Base-by-base conservation (phyloP, 257 asterid genomes). In the Eucommia ulmoides region DNA sequence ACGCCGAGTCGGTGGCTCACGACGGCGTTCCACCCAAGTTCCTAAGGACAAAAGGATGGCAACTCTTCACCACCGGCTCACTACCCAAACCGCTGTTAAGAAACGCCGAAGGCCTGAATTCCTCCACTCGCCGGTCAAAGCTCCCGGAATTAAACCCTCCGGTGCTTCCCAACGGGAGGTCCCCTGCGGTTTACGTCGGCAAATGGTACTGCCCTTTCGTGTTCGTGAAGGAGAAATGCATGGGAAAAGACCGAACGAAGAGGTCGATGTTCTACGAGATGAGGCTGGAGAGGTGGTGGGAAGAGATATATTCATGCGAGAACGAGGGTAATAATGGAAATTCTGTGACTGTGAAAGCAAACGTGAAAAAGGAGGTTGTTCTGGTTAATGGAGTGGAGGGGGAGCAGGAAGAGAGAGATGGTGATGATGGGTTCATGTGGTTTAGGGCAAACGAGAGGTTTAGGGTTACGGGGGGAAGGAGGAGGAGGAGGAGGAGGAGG, bases 281-380 rank as follows among this genome's bases (percentile, higher is more conserved):
- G 67, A 75, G 82, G 19, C 73, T 82, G 2, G 75, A 86, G 75
- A 73, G 60, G 22, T 80, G 96, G 94, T 86, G 96, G 96, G 94
- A 86, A 54, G 60, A 62, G 55, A 72, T 86, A 50, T 76, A 73
- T 22, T 52, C 59, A 0, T 70, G 66, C 19, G 78, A 74, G 45
- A 83, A 80, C 8, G 73, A 61, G 23, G 53, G 66, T 10, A 18
- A 41, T 11, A 21, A 14, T 33, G 50, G 47, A 20, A 63, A 54
- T 10, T 50, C 33, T 0, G 84, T 82, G 22, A 69, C 33, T 1
- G 64, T 86, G 14, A 64, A 78, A 56, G 73, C 73, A 2, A 58
- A 65, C 10, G 79, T 86, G 50, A 16, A 38, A 29, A 29, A 12
- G 12, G 38, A 80, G 56, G 59, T 79, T 10, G 69, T 80, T 45